These are phyloP conservation scores for Epichloe coenophiala DNA, from an alignment of 2,329 filamentous ascomycete species.

Conservation along the genomic window DNA sequence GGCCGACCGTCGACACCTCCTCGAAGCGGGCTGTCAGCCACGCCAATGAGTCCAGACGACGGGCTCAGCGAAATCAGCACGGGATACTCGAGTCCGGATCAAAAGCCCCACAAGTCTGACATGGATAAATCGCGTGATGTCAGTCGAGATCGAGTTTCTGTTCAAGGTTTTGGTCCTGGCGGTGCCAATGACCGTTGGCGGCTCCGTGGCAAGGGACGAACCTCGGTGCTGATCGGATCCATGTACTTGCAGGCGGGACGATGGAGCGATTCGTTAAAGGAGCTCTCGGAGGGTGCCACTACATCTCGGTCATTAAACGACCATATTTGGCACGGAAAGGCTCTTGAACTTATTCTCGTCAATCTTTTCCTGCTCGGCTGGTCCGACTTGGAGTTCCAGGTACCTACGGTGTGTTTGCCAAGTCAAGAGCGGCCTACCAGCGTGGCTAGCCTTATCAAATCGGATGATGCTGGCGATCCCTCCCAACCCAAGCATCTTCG, in stretches of 20 bases:
- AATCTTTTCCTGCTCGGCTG: slow-evolving; percentile 75
- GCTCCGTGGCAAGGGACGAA: slow-evolving; percentile 67
- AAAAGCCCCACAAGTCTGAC: slow-evolving; percentile 22
- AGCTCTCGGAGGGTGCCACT: slow-evolving; percentile 67
- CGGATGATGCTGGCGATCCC: slow-evolving; percentile 21
- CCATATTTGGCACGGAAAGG: slow-evolving; percentile 95
- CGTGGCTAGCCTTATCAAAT: slow-evolving; percentile 14
- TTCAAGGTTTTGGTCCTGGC: slow-evolving; percentile 57
- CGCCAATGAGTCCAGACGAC: slow-evolving; percentile 35
- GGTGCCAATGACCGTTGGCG: slow-evolving; percentile 65
- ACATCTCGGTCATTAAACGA: slow-evolving; percentile 71
- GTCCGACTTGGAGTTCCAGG: slow-evolving; percentile 69
- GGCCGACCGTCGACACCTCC: slow-evolving; percentile 37
- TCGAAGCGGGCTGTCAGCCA: slow-evolving; percentile 33
- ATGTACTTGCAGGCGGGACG: slow-evolving; percentile 80
- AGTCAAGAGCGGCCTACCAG: slow-evolving; percentile 32
- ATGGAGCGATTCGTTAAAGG: slow-evolving; percentile 77
- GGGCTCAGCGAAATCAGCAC: slow-evolving; percentile 23
- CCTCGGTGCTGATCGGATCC: slow-evolving; percentile 67
- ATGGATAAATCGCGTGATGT: slow-evolving; percentile 33
- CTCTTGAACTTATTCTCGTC: slow-evolving; percentile 73
- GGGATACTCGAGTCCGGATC: slow-evolving; percentile 28
- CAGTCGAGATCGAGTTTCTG: slow-evolving; percentile 44
- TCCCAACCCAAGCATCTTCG: slow-evolving; percentile 39
- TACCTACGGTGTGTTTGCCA: slow-evolving; percentile 44